These are phyloP conservation scores for Sporothrix schenckii DNA, from an alignment of 2,329 filamentous ascomycete genomes.

Conservation along the genomic window DNA sequence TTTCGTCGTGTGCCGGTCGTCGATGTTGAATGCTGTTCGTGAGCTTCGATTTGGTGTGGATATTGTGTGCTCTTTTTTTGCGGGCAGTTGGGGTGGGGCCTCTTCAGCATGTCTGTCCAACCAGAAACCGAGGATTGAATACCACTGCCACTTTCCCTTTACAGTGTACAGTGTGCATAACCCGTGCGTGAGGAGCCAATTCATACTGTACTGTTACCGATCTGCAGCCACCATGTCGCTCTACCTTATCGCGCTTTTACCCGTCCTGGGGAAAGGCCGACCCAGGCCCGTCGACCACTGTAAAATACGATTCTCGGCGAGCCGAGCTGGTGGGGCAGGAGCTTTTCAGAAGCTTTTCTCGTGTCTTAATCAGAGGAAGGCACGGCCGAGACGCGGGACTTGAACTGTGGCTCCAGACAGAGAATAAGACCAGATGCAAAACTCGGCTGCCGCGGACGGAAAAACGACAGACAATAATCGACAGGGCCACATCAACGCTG, in stretches of 20 bases:
- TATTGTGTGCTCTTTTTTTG: constrained; percentile 23
- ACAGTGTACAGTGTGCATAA: neutral
- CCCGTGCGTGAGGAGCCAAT: neutral
- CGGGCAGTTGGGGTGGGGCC: constrained; percentile 2
- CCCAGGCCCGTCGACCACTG: constrained; percentile 26
- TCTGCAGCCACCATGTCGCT: neutral
- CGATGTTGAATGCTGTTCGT: constrained; percentile 2
- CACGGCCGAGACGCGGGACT: neutral
- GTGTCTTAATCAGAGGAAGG: constrained; percentile 18
- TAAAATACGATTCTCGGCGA: constrained; percentile 9
- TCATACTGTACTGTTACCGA: constrained; percentile 7
- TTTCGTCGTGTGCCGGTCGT: neutral
- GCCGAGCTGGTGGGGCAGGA: constrained; percentile 22
- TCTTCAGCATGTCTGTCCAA: constrained; percentile 7
- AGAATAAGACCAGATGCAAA: constrained; percentile 22
- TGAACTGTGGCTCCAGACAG: neutral
- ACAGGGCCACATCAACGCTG: neutral
- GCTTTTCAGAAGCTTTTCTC: constrained; percentile 26
- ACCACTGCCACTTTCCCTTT: neutral
- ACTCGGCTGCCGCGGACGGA: constrained; percentile 2
- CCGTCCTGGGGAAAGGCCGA: constrained; percentile 22
- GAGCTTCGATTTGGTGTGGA: constrained; percentile 7
- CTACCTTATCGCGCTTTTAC: constrained; percentile 18
- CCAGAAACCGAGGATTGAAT: constrained; percentile 15
- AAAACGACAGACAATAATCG: neutral